phyloP scores from a whole-genome alignment of 495 filamentous ascomycete genomes.

The Bacidia rubella region DNA sequence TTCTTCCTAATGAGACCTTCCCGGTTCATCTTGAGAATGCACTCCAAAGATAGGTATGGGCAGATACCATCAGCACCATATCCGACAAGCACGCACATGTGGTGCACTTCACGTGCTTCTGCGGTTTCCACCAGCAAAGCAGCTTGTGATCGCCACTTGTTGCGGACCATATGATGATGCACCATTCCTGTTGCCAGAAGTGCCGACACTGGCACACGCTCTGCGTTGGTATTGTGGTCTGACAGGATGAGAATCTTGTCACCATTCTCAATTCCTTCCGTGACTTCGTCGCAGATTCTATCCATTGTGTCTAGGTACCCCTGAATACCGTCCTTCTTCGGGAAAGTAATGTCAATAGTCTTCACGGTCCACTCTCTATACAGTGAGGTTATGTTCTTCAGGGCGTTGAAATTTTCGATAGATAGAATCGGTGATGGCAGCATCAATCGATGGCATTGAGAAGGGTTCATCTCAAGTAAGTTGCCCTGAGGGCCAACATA shows the following conservation, averaged over 20 bases:
- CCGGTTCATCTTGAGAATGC: slow-evolving; percentile 95
- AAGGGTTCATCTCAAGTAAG: slow-evolving; percentile 83
- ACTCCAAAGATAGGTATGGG: slow-evolving; percentile 95
- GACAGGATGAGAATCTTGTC: slow-evolving; percentile 86
- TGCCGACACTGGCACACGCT: slow-evolving; percentile 78
- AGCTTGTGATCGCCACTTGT: slow-evolving; percentile 87
- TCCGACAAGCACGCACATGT: slow-evolving; percentile 94
- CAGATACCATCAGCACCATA: slow-evolving; percentile 96
- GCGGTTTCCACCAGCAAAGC: slow-evolving; percentile 88
- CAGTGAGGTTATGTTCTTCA: slow-evolving; percentile 64
- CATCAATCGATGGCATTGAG: slow-evolving; percentile 76
- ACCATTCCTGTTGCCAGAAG: slow-evolving; percentile 88
- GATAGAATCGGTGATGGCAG: slow-evolving; percentile 86
- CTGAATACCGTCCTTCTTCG: slow-evolving; percentile 68
- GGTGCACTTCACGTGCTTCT: slow-evolving; percentile 95
- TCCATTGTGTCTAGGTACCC: slow-evolving; percentile 88
- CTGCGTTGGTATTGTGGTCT: slow-evolving; percentile 72
- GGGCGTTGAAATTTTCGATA: slow-evolving; percentile 79
- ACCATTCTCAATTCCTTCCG: slow-evolving; percentile 68
- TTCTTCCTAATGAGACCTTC: slow-evolving; percentile 90
- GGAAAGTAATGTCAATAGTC: slow-evolving; percentile 93
- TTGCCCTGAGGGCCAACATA: slow-evolving; percentile 98
- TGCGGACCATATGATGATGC: slow-evolving; percentile 92
- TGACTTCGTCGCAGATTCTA: slow-evolving; percentile 74
- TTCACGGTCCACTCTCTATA: slow-evolving; percentile 80